A percentile compares a stretch with the other conserved stretches of the same genome.
These are phyloP conservation scores for Larix kaempferi DNA, from an alignment of 75 land plant species.

Conservation along the genomic window DNA sequence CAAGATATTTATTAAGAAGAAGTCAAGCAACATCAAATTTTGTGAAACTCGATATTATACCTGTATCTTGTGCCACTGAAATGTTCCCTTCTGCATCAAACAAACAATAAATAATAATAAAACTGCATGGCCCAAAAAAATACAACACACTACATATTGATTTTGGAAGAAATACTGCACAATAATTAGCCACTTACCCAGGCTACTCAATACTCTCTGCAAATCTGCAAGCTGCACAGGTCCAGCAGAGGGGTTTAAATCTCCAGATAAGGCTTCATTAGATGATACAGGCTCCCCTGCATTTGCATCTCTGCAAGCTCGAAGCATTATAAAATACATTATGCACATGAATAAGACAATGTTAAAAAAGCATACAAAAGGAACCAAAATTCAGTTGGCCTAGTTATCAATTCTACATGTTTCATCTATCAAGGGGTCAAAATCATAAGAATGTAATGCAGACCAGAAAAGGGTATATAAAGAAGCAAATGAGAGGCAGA, in stretches of 20 bases:
- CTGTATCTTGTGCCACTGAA: slow-evolving; percentile 24
- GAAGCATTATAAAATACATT: background rate
- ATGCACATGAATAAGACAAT: background rate
- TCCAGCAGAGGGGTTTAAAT: slow-evolving; percentile 59
- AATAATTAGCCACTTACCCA: slow-evolving; percentile 45
- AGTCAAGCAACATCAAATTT: background rate
- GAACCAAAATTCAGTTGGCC: background rate
- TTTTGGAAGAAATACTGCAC: background rate
- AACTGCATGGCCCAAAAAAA: background rate
- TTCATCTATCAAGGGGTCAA: background rate
- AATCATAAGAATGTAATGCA: background rate
- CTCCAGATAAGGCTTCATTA: slow-evolving; percentile 33
- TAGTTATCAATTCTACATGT: background rate
- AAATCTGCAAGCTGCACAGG: slow-evolving; percentile 82
- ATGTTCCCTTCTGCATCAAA: slow-evolving; percentile 12
- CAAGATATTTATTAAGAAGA: background rate
- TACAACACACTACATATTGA: background rate
- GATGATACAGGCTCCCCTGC: slow-evolving; percentile 6
- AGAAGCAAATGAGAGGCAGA: background rate
- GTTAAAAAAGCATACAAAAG: background rate
- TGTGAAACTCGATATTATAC: slow-evolving; percentile 9
- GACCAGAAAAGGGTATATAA: background rate
- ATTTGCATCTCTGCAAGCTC: slow-evolving; percentile 16
- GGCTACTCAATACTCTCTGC: slow-evolving; percentile 78
- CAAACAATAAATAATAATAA: slow-evolving; percentile 7